These are phyloP conservation scores for Podospora appendiculata DNA, from an alignment of 495 filamentous ascomycete species.

Conservation along the genomic window DNA sequence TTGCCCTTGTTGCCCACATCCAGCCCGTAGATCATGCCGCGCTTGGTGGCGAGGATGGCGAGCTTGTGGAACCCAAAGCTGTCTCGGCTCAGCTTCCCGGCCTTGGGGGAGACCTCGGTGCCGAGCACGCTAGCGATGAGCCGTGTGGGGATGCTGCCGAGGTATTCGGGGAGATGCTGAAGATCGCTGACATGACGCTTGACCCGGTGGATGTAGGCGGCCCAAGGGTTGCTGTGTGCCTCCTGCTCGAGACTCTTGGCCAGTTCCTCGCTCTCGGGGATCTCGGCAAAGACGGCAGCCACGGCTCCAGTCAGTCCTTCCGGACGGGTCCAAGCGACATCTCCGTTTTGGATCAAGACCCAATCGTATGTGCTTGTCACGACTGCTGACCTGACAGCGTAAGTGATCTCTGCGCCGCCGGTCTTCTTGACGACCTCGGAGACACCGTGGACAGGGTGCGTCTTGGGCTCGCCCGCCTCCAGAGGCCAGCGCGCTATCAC, in stretches of 20 bases:
- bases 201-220: slow-evolving; percentile 81
- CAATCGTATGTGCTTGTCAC: slow-evolving; percentile 67
- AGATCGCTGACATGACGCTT: slow-evolving; percentile 76
- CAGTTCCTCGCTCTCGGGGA: slow-evolving; percentile 61
- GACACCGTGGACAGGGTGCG: slow-evolving; percentile 53
- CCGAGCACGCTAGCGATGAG: slow-evolving; percentile 63
- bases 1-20: slow-evolving; percentile 67
- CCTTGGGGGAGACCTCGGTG: slow-evolving; percentile 34
- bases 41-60: slow-evolving; percentile 70
- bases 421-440: slow-evolving; percentile 73
- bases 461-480: slow-evolving; percentile 27
- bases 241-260: slow-evolving; percentile 78
- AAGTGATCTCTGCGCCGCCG: slow-evolving; percentile 40
- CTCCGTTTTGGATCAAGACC: slow-evolving; percentile 76
- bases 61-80: slow-evolving; percentile 84
- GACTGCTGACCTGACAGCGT: slow-evolving; percentile 70
- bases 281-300: slow-evolving; percentile 72
- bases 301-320: slow-evolving; percentile 72
- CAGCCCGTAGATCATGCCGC: slow-evolving; percentile 71
- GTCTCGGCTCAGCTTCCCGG: slow-evolving; percentile 56
- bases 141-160: slow-evolving; percentile 56
- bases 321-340: slow-evolving; percentile 66
- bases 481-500: slow-evolving; percentile 66
- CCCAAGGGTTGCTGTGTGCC: slow-evolving; percentile 66
- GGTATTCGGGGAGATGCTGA: slow-evolving; percentile 66